Evolutionary conservation across 176 grass and related monocot species (phyloP).

Genomic region (Hordeum vulgare): MorexV3_pseudomolecules_assembly NC_058518.1:410051113-410051612

Average conservation of each 20-base stretch:
- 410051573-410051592: neutral
- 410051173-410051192: neutral
- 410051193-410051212: neutral
- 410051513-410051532: neutral
- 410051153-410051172: too few relatives aligned
- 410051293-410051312: neutral
- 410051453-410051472: neutral
- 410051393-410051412: constrained; percentile 22
- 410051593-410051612: neutral
- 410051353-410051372: constrained; percentile 31
- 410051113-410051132: too few relatives aligned
- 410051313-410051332: neutral
- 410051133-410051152: too few relatives aligned
- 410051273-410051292: neutral
- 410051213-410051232: neutral
- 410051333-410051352: neutral
- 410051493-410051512: neutral
- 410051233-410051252: neutral
- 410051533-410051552: neutral
- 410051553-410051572: neutral
- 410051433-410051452: constrained; percentile 31
- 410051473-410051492: neutral
- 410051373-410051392: neutral
- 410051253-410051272: neutral
- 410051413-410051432: constrained; percentile 32